Evolutionary conservation across 2,329 filamentous ascomycete species (phyloP), one percentile per base, ranked within the genome.

Genomic region (Penicillium sp.): DNA sequence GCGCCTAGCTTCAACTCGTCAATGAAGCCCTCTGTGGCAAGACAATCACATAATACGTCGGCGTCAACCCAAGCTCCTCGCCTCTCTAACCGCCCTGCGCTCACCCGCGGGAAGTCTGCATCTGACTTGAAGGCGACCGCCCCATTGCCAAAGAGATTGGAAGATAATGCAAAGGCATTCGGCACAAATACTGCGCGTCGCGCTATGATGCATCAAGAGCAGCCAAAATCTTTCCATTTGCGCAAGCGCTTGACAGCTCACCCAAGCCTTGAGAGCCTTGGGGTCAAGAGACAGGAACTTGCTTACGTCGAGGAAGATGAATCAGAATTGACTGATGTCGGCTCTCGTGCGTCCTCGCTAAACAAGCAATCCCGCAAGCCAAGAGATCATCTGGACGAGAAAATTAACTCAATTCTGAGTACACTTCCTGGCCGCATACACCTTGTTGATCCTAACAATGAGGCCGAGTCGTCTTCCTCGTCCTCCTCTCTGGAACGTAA

Each of bases 361-460:
- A 67, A 48, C 4, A 67, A 48, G 11, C 50, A 67, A 39, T 67
- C 65, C 41, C 60, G 62, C 41, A 65, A 59, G 36, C 69, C 75
- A 0, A 80, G 84, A 48, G 82, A 87, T 49, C 79, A 87, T 40
- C 74, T 94, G 10, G 86, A 88, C 50, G 80, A 83, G 47, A 87
- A 90, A 59, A 90, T 94, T 33, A 85, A 80, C 57, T 80, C 85
- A 36, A 86, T 94, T 41, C 76, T 94, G 26, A 80, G 81, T 42
- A 84, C 77, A 14, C 86, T 94, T 47, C 87, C 88, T 2, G 83
- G 84, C 20, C 82, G 83, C 47, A 94, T 97, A 54, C 83, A 81
- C 36, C 74, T 96, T 28, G 80, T 80, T 1, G 74, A 76, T 15
- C 65, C 69, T 2, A 70, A 64, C 40, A 58, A 48, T 45, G 61